These are phyloP conservation scores for Amanita rimosa DNA, from an alignment of 768 basidiomycete genomes.

Conservation along the genomic window DNA sequence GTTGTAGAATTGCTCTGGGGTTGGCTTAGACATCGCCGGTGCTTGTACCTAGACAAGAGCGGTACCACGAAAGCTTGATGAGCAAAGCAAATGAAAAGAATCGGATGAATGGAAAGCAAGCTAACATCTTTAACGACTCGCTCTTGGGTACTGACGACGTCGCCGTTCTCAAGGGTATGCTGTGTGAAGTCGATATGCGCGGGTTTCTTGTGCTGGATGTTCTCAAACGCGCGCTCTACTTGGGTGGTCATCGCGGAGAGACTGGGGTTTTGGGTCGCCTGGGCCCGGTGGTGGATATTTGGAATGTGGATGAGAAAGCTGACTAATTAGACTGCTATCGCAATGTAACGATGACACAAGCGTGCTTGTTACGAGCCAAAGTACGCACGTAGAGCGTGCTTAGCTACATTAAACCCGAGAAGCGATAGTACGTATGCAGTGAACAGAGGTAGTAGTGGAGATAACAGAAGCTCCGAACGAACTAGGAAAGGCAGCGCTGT, in stretches of 20 bases:
- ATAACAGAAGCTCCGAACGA: constrained; percentile 82
- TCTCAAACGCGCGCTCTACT: constrained; percentile 55
- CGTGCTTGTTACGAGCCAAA: constrained; percentile 49
- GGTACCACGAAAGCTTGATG: constrained; percentile 3
- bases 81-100: not conserved
- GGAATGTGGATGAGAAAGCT: constrained; percentile 8
- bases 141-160: constrained; percentile 84
- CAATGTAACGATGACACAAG: not conserved
- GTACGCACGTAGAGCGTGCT: constrained; percentile 69
- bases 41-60: constrained; percentile 72
- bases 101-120: not conserved
- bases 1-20: constrained; percentile 90
- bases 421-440: constrained; percentile 78
- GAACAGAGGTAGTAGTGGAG: constrained; percentile 81
- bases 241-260: constrained; percentile 32
- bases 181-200: constrained; percentile 80
- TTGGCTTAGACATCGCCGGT: constrained; percentile 87
- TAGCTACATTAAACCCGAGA: constrained; percentile 85
- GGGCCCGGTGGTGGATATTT: constrained; percentile 8
- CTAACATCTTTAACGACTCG: constrained; percentile 90
- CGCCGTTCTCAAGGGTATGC: constrained; percentile 89
- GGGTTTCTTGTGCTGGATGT: constrained; percentile 42
- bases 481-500: constrained; percentile 90
- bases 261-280: not conserved
- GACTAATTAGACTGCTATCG: not conserved